phyloP scores from a whole-genome alignment of 495 filamentous ascomycete species.

The Ascodesmis nigricans region DNA sequence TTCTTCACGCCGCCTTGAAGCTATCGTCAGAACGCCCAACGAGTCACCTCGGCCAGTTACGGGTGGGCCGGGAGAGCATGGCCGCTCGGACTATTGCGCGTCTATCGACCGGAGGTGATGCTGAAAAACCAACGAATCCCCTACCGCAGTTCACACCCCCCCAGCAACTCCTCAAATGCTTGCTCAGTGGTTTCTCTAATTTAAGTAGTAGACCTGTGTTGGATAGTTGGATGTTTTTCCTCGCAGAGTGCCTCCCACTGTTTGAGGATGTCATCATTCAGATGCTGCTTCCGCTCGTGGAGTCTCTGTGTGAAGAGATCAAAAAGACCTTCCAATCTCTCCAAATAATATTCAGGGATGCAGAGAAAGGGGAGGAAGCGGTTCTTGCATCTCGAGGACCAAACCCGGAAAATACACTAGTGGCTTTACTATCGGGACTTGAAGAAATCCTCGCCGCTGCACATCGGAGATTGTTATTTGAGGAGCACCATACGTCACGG shows the following conservation, averaged over 20 bases:
- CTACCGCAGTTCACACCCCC: constrained; percentile 34
- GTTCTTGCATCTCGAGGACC: constrained; percentile 7
- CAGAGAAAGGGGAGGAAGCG: constrained; percentile 13
- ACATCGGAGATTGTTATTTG: constrained; percentile 58
- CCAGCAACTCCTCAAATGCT: constrained; percentile 52
- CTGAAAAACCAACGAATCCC: constrained; percentile 25
- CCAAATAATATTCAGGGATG: constrained; percentile 31
- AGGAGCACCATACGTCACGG: constrained; percentile 39
- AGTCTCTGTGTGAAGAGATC: constrained; percentile 64
- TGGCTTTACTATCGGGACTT: constrained; percentile 64
- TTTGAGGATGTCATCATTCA: constrained; percentile 71
- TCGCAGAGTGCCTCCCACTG: constrained; percentile 65
- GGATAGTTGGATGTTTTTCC: constrained; percentile 73
- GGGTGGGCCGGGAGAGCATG: too few relatives aligned
- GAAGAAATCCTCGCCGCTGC: constrained; percentile 74
- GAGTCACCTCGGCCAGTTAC: constrained; percentile 24
- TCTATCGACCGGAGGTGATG: constrained; percentile 8
- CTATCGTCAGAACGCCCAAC: constrained; percentile 33
- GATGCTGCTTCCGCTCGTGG: constrained; percentile 69
- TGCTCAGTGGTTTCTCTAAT: constrained; percentile 62
- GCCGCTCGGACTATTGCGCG: background rate
- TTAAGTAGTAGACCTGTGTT: constrained; percentile 50
- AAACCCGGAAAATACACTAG: constrained; percentile 43
- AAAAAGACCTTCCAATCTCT: constrained; percentile 42
- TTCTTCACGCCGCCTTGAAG: constrained; percentile 46